Evolutionary conservation across 2,329 filamentous ascomycete genomes (phyloP).

Genomic region (Monilinia polystroma): DNA sequence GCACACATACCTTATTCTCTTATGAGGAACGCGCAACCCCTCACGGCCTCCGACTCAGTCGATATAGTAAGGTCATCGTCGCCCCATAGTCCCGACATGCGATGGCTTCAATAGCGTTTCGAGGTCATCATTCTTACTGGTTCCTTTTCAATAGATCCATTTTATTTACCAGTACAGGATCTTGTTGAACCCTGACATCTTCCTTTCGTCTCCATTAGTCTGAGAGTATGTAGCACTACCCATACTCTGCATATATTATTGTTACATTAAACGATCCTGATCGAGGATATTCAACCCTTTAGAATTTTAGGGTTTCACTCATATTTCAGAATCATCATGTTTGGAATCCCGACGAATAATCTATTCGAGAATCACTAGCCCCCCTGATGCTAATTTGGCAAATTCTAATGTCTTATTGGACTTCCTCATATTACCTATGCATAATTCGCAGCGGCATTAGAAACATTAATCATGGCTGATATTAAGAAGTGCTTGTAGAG

Average conservation of each 20-base stretch:
- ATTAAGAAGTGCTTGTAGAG: slow-evolving; percentile 14
- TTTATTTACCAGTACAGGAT: neutral
- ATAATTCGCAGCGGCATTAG: slow-evolving; percentile 15
- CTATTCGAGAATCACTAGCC: slow-evolving; percentile 2
- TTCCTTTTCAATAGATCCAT: neutral
- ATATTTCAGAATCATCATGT: slow-evolving; percentile 15
- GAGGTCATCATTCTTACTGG: neutral
- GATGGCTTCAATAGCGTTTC: slow-evolving; percentile 13
- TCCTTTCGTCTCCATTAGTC: neutral
- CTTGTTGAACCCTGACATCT: slow-evolving; percentile 14
- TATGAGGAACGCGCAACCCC: slow-evolving; percentile 2
- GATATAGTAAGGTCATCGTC: neutral
- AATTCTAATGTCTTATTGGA: neutral
- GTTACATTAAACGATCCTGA: slow-evolving; percentile 12
- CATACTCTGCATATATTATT: neutral
- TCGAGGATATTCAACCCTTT: neutral
- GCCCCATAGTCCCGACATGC: neutral
- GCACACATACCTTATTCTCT: neutral
- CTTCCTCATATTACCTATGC: slow-evolving; percentile 3
- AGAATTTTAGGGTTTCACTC: neutral
- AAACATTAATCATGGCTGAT: neutral
- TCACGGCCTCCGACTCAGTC: neutral
- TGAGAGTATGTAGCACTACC: slow-evolving; percentile 7
- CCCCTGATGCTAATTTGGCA: neutral
- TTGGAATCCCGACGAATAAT: slow-evolving; percentile 2